Evolutionary conservation across 208 protist species (phyloP).

Genomic region (Trypanosoma rangeli): DNA sequence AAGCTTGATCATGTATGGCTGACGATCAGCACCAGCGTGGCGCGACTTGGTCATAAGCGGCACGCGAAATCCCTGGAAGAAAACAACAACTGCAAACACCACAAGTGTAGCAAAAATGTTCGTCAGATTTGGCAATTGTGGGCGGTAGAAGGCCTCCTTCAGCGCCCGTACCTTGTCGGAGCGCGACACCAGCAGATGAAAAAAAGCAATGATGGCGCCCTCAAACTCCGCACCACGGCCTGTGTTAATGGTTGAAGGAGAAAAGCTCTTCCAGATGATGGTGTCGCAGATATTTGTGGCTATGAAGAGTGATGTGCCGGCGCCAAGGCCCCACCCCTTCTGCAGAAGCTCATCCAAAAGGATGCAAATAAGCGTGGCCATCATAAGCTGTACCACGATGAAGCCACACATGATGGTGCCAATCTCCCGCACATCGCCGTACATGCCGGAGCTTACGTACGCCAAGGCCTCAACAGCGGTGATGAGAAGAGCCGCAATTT

Average conservation of each 20-base stretch:
- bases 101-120: conserved; percentile 99
- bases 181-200: conserved; percentile 97
- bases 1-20: conserved; percentile 99
- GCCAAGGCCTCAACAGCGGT: conserved; percentile 97
- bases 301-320: conserved; percentile 99
- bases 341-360: conserved; percentile 99
- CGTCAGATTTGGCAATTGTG: conserved; percentile 99
- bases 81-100: conserved; percentile 99
- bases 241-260: conserved; percentile 98
- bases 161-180: conserved; percentile 98
- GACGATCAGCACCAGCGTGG: conserved; percentile 68
- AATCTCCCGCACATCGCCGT: conserved; percentile 97
- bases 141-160: conserved; percentile 99
- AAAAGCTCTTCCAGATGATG: conserved; percentile 99
- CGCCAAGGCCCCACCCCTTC: conserved; percentile 99
- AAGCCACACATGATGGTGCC: conserved; percentile 94
- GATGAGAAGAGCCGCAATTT: conserved; percentile 97
- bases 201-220: conserved; percentile 99
- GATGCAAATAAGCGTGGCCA: conserved; percentile 98
- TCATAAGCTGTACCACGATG: conserved; percentile 98
- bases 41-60: conserved; percentile 93
- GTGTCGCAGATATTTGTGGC: conserved; percentile 99
- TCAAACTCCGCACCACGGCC: conserved; percentile 98
- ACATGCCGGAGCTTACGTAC: conserved; percentile 99
- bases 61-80: conserved; percentile 99